These are phyloP conservation scores for Scedosporium minutisporum DNA, from an alignment of 2,329 filamentous ascomycete species.

Conservation along the genomic window DNA sequence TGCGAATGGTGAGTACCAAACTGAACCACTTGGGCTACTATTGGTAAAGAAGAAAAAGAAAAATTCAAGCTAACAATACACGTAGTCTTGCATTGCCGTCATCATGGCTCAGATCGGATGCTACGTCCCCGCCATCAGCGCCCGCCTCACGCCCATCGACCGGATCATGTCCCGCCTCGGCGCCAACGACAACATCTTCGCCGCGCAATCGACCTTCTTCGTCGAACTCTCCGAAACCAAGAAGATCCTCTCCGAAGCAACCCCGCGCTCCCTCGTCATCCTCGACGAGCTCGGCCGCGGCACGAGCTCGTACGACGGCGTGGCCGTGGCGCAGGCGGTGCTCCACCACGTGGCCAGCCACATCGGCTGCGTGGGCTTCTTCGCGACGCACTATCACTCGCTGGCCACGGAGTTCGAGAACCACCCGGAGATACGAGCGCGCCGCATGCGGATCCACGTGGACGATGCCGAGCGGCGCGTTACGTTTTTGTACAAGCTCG, in stretches of 20 bases:
- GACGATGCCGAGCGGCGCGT: slow-evolving; percentile 76
- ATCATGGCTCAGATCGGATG: slow-evolving; percentile 97
- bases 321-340: slow-evolving; percentile 92
- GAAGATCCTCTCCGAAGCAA: slow-evolving; percentile 92
- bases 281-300: slow-evolving; percentile 92
- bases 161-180: slow-evolving; percentile 98
- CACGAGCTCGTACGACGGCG: slow-evolving; percentile 90
- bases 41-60: no score
- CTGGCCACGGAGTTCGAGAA: slow-evolving; percentile 81
- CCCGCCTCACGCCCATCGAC: slow-evolving; percentile 80
- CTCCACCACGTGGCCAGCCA: slow-evolving; percentile 93
- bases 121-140: slow-evolving; percentile 74
- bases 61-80: slow-evolving; percentile 16
- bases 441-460: slow-evolving; percentile 90
- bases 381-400: slow-evolving; percentile 95
- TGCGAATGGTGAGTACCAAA: slow-evolving; percentile 66
- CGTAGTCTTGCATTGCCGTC: slow-evolving; percentile 80
- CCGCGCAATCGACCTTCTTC: slow-evolving; percentile 95
- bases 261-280: slow-evolving; percentile 87
- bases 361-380: slow-evolving; percentile 89
- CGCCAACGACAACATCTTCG: slow-evolving; percentile 98
- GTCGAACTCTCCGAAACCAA: slow-evolving; percentile 96
- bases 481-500: slow-evolving; percentile 93
- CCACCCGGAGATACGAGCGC: slow-evolving; percentile 78
- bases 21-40: not conserved